Evolutionary conservation across 2,329 filamentous ascomycete species (phyloP).

Genomic region (Trichophyton rubrum): DNA sequence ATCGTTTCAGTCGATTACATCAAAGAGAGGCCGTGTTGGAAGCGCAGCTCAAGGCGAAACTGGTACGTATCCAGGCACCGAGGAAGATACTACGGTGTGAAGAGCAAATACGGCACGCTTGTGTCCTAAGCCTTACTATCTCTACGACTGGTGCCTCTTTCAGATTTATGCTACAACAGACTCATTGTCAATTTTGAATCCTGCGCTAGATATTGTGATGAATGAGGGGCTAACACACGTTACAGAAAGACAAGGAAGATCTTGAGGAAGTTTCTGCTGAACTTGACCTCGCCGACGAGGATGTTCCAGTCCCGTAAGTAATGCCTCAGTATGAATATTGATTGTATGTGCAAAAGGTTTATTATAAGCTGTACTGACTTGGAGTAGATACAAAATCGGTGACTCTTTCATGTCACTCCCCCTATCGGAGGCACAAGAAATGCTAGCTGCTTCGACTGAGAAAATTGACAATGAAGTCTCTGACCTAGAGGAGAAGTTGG

Average conservation of each 20-base stretch:
- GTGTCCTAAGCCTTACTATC: neutral
- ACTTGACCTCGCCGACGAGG: conserved; percentile 88
- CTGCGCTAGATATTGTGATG: neutral
- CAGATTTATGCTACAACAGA: neutral
- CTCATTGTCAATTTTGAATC: neutral
- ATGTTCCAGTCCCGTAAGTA: conserved; percentile 77
- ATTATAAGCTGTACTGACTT: neutral
- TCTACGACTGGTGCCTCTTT: neutral
- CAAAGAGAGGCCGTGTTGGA: conserved; percentile 68
- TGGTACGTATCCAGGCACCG: conserved; percentile 42
- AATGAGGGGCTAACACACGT: conserved; percentile 2
- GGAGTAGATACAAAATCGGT: conserved; percentile 81
- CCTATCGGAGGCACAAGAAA: conserved; percentile 71
- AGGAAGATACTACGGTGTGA: neutral
- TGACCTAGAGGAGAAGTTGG: conserved; percentile 63
- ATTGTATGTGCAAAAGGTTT: conserved; percentile 1
- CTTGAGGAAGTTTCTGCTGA: conserved; percentile 85
- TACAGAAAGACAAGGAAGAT: conserved; percentile 94
- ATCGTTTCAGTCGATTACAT: conserved; percentile 88
- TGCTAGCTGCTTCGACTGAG: conserved; percentile 59
- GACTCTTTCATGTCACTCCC: conserved; percentile 87
- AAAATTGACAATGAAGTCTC: conserved; percentile 66
- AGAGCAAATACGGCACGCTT: neutral
- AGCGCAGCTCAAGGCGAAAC: conserved; percentile 67
- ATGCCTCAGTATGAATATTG: neutral